Evolutionary conservation across 768 basidiomycete genomes (phyloP), one percentile per base, ranked within the genome.

Genomic region (Terana coerulea): DNA sequence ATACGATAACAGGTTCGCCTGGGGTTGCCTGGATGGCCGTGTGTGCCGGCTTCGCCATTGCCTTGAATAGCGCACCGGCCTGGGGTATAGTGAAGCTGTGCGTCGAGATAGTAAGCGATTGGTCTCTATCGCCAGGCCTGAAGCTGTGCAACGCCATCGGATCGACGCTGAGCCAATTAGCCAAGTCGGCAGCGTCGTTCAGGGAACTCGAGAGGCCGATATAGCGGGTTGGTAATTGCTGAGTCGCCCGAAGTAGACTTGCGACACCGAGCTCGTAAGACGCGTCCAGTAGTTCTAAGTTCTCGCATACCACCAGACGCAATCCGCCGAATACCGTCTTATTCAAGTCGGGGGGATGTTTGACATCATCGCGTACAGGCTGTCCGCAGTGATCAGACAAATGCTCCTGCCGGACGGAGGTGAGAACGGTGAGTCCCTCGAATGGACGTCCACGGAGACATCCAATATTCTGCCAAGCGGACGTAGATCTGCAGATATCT

Each of bases 1-100:
- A 97, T 10, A 95, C 75, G 54, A 98, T 78, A 0, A 84, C 79
- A 2, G 77, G 72, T 50, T 78, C 77, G 6, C 69, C 72, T 11
- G 65, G 61, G 1, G 72, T 64, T 2, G 71, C 71, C 12, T 69
- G 77, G 53, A 97, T 82, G n/a, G 83, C 83, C 9, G 81, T 69
- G 67, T 95, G 90, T 1, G 86, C 83, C 3, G 95, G 93, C 64
- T 92, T 95, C 41, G 88, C 81, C 86, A 98, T 97, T 2, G 85
- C 80, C 61, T 94, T 95, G 69, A 93, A 85, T 17, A 98, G 74
- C 0, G 91, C 83, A 0, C 87, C 78, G 3, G 95, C 97, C 60
- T 93, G 84, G 0, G 92, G 81, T 39, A 93, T 87, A 15, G 84
- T 86, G 70, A 95, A 98, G 0, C 91, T 78, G 49, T 88, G 84